These are phyloP conservation scores for Boletellus ananiceps DNA, from an alignment of 768 basidiomycete species.

Conservation along the genomic window DNA sequence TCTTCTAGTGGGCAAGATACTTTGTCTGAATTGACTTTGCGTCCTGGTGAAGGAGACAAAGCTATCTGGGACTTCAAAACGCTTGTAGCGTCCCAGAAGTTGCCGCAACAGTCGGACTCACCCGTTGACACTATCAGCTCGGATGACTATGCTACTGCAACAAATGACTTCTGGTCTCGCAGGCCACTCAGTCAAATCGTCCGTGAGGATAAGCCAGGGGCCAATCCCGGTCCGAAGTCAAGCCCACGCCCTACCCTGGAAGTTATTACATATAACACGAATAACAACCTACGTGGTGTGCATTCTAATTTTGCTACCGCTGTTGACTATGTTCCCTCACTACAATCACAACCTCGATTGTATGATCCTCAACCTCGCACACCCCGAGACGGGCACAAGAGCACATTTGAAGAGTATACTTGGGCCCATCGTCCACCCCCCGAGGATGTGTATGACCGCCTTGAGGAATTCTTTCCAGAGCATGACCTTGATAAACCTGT, in stretches of 20 bases:
- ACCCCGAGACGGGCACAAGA: slow-evolving; percentile 27
- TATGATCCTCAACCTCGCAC: slow-evolving; percentile 23
- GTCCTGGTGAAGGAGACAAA: slow-evolving; percentile 30
- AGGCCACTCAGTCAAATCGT: slow-evolving; percentile 29
- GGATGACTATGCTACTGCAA: slow-evolving; percentile 30
- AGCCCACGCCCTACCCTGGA: slow-evolving; percentile 29
- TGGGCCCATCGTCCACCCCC: slow-evolving; percentile 91
- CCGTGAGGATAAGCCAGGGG: slow-evolving; percentile 15
- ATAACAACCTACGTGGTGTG: slow-evolving; percentile 11
- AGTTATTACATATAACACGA: slow-evolving; percentile 24
- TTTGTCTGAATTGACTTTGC: slow-evolving; percentile 30
- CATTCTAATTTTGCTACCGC: slow-evolving; percentile 18
- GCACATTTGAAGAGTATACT: slow-evolving; percentile 65
- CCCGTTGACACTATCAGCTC: slow-evolving; percentile 19
- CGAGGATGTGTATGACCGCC: slow-evolving; percentile 88
- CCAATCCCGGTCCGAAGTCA: slow-evolving; percentile 14
- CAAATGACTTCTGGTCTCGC: slow-evolving; percentile 30
- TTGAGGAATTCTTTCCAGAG: slow-evolving; percentile 94
- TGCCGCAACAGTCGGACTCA: slow-evolving; percentile 15
- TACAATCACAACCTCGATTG: slow-evolving; percentile 11
- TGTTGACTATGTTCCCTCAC: slow-evolving; percentile 12
- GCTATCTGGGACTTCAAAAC: slow-evolving; percentile 28
- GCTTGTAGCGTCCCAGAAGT: slow-evolving; percentile 14
- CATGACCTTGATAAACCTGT: slow-evolving; percentile 96
- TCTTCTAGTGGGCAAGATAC: slow-evolving; percentile 31